Evolutionary conservation across 345 rosid genomes (phyloP), one percentile per base, ranked within the genome.

Genomic region (Moricandia arvensis): DNA sequence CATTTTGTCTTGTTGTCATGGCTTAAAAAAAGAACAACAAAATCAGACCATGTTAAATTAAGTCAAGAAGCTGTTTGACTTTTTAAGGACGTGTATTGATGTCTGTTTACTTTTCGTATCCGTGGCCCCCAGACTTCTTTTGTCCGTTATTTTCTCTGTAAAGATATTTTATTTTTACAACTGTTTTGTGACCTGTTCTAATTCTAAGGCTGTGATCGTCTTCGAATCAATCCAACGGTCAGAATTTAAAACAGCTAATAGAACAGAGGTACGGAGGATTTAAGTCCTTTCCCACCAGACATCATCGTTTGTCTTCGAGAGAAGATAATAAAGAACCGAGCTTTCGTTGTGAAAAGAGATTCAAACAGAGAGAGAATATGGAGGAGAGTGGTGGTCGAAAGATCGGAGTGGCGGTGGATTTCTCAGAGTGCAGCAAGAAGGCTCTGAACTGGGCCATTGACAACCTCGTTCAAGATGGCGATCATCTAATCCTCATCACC

Each of bases 381-480:
- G 91, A 78, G 72, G 83, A 35, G 69, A 72, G 63, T 29, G 73
- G 29, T 33, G 88, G 80, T 3, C 75, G 88, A 49, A 91, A 84
- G 75, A 81, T 93, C 11, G 98, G 96, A 7, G 91, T 91, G 15
- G 97, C 97, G 11, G 83, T 93, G 54, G 97, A 91, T 83, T 93
- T 91, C 88, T 93, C 97, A 10, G 69, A 71, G 7, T 89, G 91
- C 80, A 89, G 98, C 84, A 78, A 57, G 82, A 87, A 88, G 69
- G 98, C 98, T 11, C 76, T 94, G 66, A 83, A 59, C 78, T 94
- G 98, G 97, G 93, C 96, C 1, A 82, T 84, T 53, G 96, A 90
- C 41, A 94, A 94, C 89, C 53, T 88, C 3, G 81, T 82, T 66
- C 90, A 89, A 8, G 77, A 80, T 9, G 97, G 96, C 7, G 98